Evolutionary conservation across 257 asterid species (phyloP).

Genomic region (Solanum pinnatisectum): DNA sequence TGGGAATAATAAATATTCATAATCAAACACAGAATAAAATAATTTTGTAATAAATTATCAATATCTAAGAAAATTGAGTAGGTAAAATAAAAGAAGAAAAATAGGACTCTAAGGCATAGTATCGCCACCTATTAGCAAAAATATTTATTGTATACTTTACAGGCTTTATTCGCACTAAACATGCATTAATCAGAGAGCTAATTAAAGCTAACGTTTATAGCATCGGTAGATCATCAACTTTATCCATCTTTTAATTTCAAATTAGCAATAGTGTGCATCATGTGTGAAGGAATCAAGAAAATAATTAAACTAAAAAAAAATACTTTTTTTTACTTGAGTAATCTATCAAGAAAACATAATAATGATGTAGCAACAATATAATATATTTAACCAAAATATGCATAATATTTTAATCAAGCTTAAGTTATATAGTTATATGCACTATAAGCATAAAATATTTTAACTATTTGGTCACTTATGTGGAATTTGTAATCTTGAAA

Average conservation of each 20-base stretch:
- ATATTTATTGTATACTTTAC: neutral
- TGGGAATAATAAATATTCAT: too few relatives aligned
- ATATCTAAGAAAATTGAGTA: neutral
- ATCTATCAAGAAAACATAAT: neutral
- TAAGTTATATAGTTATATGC: neutral
- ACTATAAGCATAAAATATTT: neutral
- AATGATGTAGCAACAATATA: neutral
- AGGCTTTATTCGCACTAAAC: slow-evolving; percentile 1
- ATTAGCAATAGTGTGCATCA: neutral
- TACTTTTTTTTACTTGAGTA: neutral
- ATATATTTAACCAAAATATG: neutral
- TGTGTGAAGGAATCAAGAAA: neutral
- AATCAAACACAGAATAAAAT: neutral
- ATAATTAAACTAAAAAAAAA: neutral
- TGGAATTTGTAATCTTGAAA: too few relatives aligned
- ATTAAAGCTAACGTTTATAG: neutral
- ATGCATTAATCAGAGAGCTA: slow-evolving; percentile 3
- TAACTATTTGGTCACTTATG: too few relatives aligned
- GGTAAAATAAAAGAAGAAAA: neutral
- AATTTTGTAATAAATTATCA: neutral
- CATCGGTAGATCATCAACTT: neutral
- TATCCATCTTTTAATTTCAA: neutral
- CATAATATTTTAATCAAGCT: neutral
- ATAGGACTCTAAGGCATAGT: neutral
- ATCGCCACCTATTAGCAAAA: neutral